Conservation (phyloP, 371 early-diverging fungal species). For the Actinomortierella ambigua region DNA sequence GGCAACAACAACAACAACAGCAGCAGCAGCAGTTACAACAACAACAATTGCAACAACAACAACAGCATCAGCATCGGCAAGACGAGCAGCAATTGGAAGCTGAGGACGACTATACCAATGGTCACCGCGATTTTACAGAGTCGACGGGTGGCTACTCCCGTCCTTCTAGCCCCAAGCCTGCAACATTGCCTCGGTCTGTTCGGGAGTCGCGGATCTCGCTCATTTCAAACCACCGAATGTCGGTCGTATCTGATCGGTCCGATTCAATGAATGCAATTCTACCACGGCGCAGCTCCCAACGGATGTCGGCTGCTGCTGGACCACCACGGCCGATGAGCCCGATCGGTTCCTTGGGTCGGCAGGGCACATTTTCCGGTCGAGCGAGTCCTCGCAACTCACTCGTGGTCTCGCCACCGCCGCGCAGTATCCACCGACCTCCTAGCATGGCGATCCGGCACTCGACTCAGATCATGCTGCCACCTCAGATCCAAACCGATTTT, state of each 20-base stretch:
- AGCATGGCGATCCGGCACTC: constrained; percentile 37
- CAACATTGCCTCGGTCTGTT: constrained; percentile 27
- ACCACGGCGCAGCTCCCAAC: constrained; percentile 41
- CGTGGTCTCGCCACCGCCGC: constrained; percentile 36
- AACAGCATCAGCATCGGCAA: constrained; percentile 3
- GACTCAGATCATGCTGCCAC: constrained; percentile 32
- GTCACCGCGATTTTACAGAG: neutral
- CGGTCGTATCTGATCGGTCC: constrained; percentile 22
- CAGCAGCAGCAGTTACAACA: constrained; percentile 6
- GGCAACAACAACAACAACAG: neutral
- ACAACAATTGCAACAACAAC: constrained; percentile 4
- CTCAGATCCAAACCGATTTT: constrained; percentile 12
- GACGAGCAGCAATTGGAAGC: too few relatives aligned
- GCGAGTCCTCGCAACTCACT: constrained; percentile 38
- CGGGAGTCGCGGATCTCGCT: constrained; percentile 33
- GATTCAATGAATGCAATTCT: constrained; percentile 25
- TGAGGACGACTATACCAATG: neutral
- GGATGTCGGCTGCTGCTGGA: constrained; percentile 24
- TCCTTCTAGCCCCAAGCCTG: constrained; percentile 20
- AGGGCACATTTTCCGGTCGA: constrained; percentile 19
- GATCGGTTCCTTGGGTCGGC: constrained; percentile 17
- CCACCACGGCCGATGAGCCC: constrained; percentile 35
- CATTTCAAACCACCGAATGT: constrained; percentile 22
- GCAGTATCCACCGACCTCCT: constrained; percentile 33
- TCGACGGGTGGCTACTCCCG: constrained; percentile 25